Evolutionary conservation across 31 red algal species (phyloP), one percentile per base, ranked within the genome.

Genomic region (Asparagopsis taxiformis): DNA sequence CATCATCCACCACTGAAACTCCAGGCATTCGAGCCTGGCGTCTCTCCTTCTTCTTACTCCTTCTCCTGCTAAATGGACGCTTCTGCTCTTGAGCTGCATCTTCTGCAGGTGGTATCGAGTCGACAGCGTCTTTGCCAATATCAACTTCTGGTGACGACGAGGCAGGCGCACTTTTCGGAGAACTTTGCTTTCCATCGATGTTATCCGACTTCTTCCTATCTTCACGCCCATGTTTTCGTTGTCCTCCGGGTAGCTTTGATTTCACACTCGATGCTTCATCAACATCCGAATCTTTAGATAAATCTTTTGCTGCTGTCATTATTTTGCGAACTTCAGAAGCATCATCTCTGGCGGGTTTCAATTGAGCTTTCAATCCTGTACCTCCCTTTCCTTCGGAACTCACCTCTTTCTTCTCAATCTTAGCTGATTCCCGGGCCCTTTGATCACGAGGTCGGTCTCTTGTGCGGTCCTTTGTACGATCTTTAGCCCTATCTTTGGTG

Each of bases 61-160:
- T 64, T 30, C 57, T 41, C 36, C 79, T 64, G 43, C 79, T 84
- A 29, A 84, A 84, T n/a, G 79, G 79, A 22, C 60, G 60, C 41
- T 57, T 49, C 51, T 64, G 55, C 35, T 84, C 68, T 16, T 62
- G 22, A 2, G 23, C 53, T 54, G 56, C 67, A 23, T 84, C 67
- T 4, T 71, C 59, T 20, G 10, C 58, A 19, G 58, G 23, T 3
- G n/a, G 17, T 8, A 21, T 29, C 0, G 23, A n/a, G n/a, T n/a
- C 35, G 17, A 16, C 23, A 62, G 46, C 55, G 15, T 26, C 41
- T 72, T 84, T 66, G 8, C 41, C 41, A 46, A 13, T 46, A 46
- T 6, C 13, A 13, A 6, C 13, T 6, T 46, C 41, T 46, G 41
- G 8, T 6, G 13, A 13, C 41, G 6, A 9, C 13, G 41, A 13